Base-by-base conservation (phyloP, 2,329 filamentous ascomycete genomes). In the Gaeumannomyces sp. region DNA sequence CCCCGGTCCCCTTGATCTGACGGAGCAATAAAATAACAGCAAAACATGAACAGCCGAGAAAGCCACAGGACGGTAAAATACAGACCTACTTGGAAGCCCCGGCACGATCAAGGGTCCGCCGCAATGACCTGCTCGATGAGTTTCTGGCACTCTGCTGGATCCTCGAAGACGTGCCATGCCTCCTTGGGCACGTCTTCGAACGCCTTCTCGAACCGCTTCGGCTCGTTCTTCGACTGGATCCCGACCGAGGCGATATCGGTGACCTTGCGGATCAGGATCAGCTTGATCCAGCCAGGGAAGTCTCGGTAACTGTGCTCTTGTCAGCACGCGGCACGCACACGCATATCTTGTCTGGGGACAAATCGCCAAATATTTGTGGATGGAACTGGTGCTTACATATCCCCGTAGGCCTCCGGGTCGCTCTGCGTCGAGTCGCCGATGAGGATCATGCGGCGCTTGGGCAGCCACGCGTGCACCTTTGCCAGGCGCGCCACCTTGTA, bases 401-500 rank as follows among this genome's bases (percentile, higher is more conserved):
- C 88, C 33, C 89, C 93, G 72, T 97, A 98, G 0, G 91, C 86
- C 74, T 98, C 94, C 0, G 94, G 93, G 71, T 98, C 94, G 31
- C 86, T 89, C 76, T 97, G 94, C 0, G 93, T 97, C 56, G 89
- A 94, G 76, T 98, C 94, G 0, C 94, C 94, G 68, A 98, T 88
- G 69, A 89, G 89, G 67, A 98, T 85, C 77, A 96, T 89, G 70
- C 89, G 90, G 66, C 91, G 83, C 70, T 83, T 83, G 0, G 94
- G 94, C 61, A 97, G 81, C 90, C 91, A 95, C 1, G 77, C 76
- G 69, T 92, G 84, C 31, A 98, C 85, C 77, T 92, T 92, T 65
- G 84, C 82, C 76, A 97, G 92, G 25, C 90, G 87, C 65, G 89
- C 85, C 14, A 90, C 85, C 76, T 98, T 98, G 81, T 97, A 98